Base-by-base conservation (phyloP, 2,329 filamentous ascomycete species). In the Claviceps pazoutovae region DNA sequence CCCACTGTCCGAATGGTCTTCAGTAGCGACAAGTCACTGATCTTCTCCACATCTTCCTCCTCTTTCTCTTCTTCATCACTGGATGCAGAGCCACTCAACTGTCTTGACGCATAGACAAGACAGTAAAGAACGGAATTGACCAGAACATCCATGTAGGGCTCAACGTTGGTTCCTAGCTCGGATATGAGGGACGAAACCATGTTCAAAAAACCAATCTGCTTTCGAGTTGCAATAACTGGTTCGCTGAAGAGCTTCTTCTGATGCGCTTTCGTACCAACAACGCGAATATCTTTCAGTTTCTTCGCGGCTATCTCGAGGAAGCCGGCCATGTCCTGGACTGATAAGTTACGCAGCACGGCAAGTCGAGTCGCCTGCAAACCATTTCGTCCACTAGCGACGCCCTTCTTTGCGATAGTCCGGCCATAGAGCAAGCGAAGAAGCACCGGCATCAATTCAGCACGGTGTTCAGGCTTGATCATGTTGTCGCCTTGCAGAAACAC, bases 141-240 rank as follows among this genome's bases (percentile, higher is more conserved):
- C 4, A 97, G 74, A 13, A 76, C 77, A 16, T 77, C 71, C 48
- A 84, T 76, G 59, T 86, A 91, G 0, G 81, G 77, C 2, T 74
- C 67, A 51, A 94, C 80, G 51, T 83, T 83, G 5, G 78, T 80
- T 50, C 90, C 88, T 38, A 97, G 77, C 50, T 93, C 88, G 53
- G 85, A 84, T 54, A 97, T 81, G 64, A 97, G 80, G 11, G 91
- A 82, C 54, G 89, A 83, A 48, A 93, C 75, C 88, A 97, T 93
- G 63, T 94, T 95, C 49, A 95, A 71, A 63, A 96, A 81, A 72
- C 94, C 93, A 53, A 93, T 78, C 66, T 96, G 91, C 66, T 90
- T 93, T 60, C 90, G 80, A 11, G 78, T 69, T 16, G 79, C 76
- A 26, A 90, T 68, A 13, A 84, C 56, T 45, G 86, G 78, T 30